Conservation (phyloP, 2,329 filamentous ascomycete genomes). For the Sphaerostilbella broomeana region DNA sequence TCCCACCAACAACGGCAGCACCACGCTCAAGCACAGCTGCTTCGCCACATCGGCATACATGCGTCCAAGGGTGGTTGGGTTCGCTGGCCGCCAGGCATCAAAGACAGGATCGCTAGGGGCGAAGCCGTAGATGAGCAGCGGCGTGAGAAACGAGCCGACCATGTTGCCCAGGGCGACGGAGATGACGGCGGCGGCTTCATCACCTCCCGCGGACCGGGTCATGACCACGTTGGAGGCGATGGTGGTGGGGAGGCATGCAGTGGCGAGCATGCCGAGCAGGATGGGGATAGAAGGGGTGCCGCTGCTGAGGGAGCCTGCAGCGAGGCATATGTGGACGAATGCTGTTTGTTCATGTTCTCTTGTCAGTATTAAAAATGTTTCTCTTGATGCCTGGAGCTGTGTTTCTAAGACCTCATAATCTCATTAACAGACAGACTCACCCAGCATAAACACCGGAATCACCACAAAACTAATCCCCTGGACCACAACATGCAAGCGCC, state of each 20-base stretch:
- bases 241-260: conserved; percentile 64
- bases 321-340: conserved; percentile 41
- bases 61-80: conserved; percentile 44
- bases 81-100: conserved; percentile 47
- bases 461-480: conserved; percentile 62
- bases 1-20: conserved; percentile 57
- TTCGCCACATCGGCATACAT: conserved; percentile 63
- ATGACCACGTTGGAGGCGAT: conserved; percentile 69
- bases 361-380: neutral
- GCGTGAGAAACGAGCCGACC: conserved; percentile 60
- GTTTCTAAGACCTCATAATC: neutral
- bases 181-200: conserved; percentile 58
- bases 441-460: conserved; percentile 56
- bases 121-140: conserved; percentile 56
- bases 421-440: conserved; percentile 23
- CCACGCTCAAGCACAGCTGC: conserved; percentile 60
- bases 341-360: conserved; percentile 21
- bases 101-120: conserved; percentile 48
- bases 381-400: no score
- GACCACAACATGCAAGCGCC: conserved; percentile 60
- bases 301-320: conserved; percentile 41
- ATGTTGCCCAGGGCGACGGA: conserved; percentile 67
- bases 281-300: conserved; percentile 57
- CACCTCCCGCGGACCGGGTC: conserved; percentile 62
- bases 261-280: conserved; percentile 60